Percentiles rank a stretch among this genome's conserved stretches.
Evolutionary conservation across 148 eudicot species (phyloP).

Genomic region (Fagopyrum tataricum): DNA sequence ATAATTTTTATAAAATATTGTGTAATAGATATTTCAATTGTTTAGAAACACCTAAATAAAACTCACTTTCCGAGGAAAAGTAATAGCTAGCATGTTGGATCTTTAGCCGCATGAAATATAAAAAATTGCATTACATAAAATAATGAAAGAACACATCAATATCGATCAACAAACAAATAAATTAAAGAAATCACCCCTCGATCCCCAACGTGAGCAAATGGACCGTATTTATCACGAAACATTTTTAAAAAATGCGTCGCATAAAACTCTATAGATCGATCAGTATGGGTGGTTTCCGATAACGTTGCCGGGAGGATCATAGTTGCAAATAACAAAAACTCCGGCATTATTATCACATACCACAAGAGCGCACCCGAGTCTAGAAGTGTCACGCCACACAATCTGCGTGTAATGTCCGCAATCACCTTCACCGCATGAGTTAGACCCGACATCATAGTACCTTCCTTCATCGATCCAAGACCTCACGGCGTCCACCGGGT

Average conservation of each 20-base stretch:
- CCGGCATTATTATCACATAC: constrained; percentile 31
- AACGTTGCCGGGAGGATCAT: constrained; percentile 7
- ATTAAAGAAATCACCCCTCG: background rate
- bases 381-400: constrained; percentile 34
- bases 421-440: too few species aligned
- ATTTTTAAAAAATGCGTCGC: background rate
- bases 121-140: background rate
- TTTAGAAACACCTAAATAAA: too few species aligned
- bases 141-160: background rate
- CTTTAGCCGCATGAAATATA: too few species aligned
- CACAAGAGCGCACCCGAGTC: constrained; percentile 49
- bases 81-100: too few species aligned
- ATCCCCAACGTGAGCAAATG: background rate
- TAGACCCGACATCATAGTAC: constrained; percentile 28
- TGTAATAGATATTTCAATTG: too few species aligned
- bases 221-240: background rate
- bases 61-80: too few species aligned
- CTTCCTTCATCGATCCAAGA: constrained; percentile 45
- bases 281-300: constrained; percentile 45
- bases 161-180: constrained; percentile 15
- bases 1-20: too few species aligned
- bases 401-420: too few species aligned
- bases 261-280: background rate
- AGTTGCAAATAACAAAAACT: constrained; percentile 40
- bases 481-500: constrained; percentile 43